These are phyloP conservation scores for Neonectria faginata DNA, from an alignment of 2,329 filamentous ascomycete species.

Conservation along the genomic window DNA sequence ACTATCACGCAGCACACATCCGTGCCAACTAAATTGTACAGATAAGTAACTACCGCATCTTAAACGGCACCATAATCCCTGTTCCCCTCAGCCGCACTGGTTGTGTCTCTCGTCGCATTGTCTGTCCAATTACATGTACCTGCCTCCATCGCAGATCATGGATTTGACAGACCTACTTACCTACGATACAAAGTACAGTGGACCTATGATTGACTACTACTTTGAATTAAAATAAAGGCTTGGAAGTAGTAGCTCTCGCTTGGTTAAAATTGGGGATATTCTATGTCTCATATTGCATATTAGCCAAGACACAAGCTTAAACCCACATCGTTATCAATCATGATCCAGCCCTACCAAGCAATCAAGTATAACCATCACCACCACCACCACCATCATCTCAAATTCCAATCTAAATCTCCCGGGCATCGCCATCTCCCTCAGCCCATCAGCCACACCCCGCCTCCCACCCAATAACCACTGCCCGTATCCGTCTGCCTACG, in stretches of 20 bases:
- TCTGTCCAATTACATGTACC: too few relatives aligned
- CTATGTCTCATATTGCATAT: background rate
- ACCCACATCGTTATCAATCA: background rate
- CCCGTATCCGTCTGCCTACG: constrained; percentile 50
- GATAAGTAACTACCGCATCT: background rate
- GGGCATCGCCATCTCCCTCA: background rate
- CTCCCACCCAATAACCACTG: constrained; percentile 43
- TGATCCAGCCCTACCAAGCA: background rate
- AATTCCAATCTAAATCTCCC: background rate
- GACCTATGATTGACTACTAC: too few relatives aligned
- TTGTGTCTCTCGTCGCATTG: too few relatives aligned
- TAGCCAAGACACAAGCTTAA: background rate
- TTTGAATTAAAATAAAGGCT: background rate
- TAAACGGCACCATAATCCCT: background rate
- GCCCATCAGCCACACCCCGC: constrained; percentile 11
- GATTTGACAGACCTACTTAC: too few relatives aligned
- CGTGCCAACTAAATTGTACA: background rate
- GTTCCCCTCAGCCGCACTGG: background rate
- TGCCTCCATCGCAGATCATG: too few relatives aligned
- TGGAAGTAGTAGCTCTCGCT: background rate
- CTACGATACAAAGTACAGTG: too few relatives aligned
- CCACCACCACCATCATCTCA: background rate
- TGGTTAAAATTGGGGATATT: too few relatives aligned
- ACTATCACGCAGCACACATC: background rate
- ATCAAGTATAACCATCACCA: background rate